Conservation (phyloP, 2,329 filamentous ascomycete species). For the Juglanconis oblonga region DNA sequence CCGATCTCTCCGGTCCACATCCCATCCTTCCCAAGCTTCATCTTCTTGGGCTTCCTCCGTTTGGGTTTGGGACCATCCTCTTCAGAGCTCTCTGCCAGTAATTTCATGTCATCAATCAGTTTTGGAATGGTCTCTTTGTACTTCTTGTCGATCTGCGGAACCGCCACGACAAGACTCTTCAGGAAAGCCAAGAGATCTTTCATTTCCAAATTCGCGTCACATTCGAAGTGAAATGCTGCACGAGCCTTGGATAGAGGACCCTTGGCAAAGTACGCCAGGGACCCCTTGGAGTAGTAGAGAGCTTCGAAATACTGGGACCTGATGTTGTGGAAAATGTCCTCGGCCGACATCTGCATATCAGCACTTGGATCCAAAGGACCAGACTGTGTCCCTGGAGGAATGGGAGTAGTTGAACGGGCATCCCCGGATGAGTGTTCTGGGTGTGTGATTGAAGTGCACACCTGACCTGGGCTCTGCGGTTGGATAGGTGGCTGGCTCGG, state of each 20-base stretch:
- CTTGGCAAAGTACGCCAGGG: constrained; percentile 80
- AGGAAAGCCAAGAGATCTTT: constrained; percentile 65
- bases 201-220: constrained; percentile 58
- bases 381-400: constrained; percentile 1
- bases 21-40: constrained; percentile 65
- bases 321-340: constrained; percentile 56
- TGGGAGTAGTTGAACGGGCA: background rate
- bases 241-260: constrained; percentile 74
- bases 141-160: constrained; percentile 72
- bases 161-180: constrained; percentile 64
- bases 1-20: constrained; percentile 66
- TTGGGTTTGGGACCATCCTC: constrained; percentile 39
- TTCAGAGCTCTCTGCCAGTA: constrained; percentile 55
- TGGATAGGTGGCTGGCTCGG: constrained; percentile 12
- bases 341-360: constrained; percentile 39
- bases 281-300: constrained; percentile 66
- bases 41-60: constrained; percentile 58
- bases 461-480: background rate
- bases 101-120: constrained; percentile 56
- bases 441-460: background rate
- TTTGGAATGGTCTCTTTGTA: constrained; percentile 69
- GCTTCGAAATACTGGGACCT: constrained; percentile 57
- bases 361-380: constrained; percentile 19
- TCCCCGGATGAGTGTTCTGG: background rate
- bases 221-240: constrained; percentile 64